These are phyloP conservation scores for Globisporangium lucens DNA, from an alignment of 352 stramenopile species.

Conservation along the genomic window DNA sequence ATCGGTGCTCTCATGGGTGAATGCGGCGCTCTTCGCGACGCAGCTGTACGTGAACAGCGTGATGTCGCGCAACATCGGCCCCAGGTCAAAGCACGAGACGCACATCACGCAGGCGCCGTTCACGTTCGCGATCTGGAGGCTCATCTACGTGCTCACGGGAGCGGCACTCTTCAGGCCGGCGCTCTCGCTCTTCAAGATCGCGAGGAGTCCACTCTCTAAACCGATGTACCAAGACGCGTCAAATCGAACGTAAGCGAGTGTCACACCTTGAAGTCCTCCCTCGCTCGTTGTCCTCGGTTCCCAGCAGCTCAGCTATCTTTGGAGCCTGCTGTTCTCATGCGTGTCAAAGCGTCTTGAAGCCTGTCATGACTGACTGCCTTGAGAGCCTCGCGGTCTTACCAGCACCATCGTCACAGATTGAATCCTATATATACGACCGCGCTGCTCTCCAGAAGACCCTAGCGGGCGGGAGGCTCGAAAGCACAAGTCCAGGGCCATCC, in stretches of 20 bases:
- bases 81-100: slow-evolving; percentile 64
- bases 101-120: slow-evolving; percentile 72
- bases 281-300: neutral
- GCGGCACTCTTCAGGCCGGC: no score
- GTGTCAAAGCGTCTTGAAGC: neutral
- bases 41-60: slow-evolving; percentile 64
- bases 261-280: neutral
- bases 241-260: neutral
- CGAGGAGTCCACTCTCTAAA: neutral
- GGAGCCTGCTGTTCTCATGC: neutral
- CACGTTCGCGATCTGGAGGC: slow-evolving; percentile 76
- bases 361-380: neutral
- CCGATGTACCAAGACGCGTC: neutral
- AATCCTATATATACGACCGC: neutral
- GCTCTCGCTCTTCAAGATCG: neutral
- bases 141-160: slow-evolving; percentile 71
- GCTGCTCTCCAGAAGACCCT: neutral
- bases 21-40: slow-evolving; percentile 57
- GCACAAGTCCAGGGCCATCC: neutral
- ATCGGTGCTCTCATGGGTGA: slow-evolving; percentile 42
- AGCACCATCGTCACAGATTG: neutral
- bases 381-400: slow-evolving; percentile 1
- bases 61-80: slow-evolving; percentile 42
- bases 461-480: neutral
- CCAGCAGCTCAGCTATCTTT: slow-evolving; percentile 6